phyloP scores from a whole-genome alignment of 1,284 basidiomycete species.

The Rhodotorula glutinis region DNA sequence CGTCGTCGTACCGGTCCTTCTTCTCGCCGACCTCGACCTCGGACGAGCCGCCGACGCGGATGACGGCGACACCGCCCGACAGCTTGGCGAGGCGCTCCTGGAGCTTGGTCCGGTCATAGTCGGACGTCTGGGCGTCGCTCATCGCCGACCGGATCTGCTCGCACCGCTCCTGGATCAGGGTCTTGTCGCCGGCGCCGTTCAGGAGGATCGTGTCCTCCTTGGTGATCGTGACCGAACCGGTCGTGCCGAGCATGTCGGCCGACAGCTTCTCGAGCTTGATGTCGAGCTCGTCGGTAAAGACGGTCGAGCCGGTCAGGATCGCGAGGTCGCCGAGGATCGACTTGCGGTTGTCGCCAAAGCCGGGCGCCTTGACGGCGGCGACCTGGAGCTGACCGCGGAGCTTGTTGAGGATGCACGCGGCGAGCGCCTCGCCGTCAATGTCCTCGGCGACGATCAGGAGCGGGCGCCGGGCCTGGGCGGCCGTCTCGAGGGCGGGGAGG shows the following conservation, averaged over 20 bases:
- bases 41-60: constrained; percentile 89
- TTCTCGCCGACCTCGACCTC: constrained; percentile 99
- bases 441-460: constrained; percentile 96
- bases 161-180: constrained; percentile 79
- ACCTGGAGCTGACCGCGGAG: constrained; percentile 93
- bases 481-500: constrained; percentile 86
- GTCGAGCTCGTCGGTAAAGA: constrained; percentile 97
- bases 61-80: constrained; percentile 92
- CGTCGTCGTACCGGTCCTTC: constrained; percentile 99
- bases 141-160: constrained; percentile 90
- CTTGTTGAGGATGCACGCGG: constrained; percentile 97
- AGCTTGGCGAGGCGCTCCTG: constrained; percentile 97
- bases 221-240: constrained; percentile 88
- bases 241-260: constrained; percentile 82
- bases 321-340: constrained; percentile 93
- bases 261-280: constrained; percentile 94
- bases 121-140: constrained; percentile 77
- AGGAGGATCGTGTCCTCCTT: constrained; percentile 98
- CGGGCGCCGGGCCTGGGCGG: constrained; percentile 86
- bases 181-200: constrained; percentile 86
- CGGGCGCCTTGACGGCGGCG: constrained; percentile 87
- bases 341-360: constrained; percentile 99
- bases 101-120: constrained; percentile 92
- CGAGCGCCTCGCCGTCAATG: constrained; percentile 94
- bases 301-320: constrained; percentile 93